Conservation (phyloP, 1,284 basidiomycete species). For the Peniophora sp. region DNA sequence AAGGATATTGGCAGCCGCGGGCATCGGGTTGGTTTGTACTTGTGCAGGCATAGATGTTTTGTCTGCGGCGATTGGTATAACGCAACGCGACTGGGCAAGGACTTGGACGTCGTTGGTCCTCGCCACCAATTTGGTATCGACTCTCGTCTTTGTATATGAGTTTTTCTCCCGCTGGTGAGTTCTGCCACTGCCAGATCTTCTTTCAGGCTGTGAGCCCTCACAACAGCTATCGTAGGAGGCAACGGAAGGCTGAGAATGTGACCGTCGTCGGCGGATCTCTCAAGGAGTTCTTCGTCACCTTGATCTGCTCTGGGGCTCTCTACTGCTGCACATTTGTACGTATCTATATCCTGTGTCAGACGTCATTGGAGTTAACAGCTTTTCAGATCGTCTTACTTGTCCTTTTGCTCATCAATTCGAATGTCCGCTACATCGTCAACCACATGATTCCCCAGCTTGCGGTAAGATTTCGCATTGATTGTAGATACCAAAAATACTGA, state of each 20-base stretch:
- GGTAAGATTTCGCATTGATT: not conserved
- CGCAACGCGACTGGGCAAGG: no score
- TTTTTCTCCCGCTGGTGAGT: not conserved
- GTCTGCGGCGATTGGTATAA: no score
- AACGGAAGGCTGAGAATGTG: conserved; percentile 4
- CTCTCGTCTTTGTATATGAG: not conserved
- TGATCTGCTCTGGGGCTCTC: not conserved
- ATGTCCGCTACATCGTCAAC: conserved; percentile 2
- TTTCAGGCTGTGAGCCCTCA: not conserved
- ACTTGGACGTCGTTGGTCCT: not conserved
- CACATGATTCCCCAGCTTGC: conserved; percentile 3
- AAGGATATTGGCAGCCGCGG: not conserved
- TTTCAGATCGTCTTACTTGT: conserved; percentile 1
- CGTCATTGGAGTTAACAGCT: not conserved
- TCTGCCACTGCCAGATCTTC: not conserved
- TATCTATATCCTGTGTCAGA: not conserved
- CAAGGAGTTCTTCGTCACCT: not conserved
- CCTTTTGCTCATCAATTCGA: not conserved
- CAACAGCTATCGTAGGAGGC: not conserved
- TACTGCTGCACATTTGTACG: conserved; percentile 4
- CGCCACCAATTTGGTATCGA: not conserved
- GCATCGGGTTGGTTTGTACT: not conserved
- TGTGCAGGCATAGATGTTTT: not conserved
- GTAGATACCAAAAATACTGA: not conserved
- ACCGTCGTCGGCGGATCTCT: not conserved